A percentile compares a stretch with the other conserved stretches of the same genome.
Evolutionary conservation across 352 stramenopile genomes (phyloP).

Genomic region (Aphanomyces euteiches): DNA sequence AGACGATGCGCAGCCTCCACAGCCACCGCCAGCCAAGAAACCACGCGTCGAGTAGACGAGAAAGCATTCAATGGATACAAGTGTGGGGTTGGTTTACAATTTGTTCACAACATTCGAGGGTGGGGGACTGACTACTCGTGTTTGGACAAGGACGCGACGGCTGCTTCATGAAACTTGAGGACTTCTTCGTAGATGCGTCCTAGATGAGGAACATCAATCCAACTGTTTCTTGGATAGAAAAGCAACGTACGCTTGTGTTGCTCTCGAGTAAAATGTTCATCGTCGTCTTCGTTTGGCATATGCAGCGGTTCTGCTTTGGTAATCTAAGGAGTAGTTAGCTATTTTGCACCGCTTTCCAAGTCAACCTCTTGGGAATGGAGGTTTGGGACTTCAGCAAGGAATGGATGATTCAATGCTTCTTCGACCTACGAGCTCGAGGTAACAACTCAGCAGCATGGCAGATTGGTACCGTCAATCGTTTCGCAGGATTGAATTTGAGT

Average conservation of each 20-base stretch:
- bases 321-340: background rate
- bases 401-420: conserved; percentile 20
- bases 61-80: background rate
- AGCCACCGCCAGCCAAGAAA: background rate
- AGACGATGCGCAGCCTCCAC: background rate
- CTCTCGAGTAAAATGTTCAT: conserved; percentile 19
- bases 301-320: background rate
- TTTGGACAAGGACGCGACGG: background rate
- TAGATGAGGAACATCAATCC: background rate
- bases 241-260: conserved; percentile 14
- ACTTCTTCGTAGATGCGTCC: conserved; percentile 26
- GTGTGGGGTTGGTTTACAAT: background rate
- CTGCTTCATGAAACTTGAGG: conserved; percentile 18
- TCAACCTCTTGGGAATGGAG: conserved; percentile 11
- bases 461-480: conserved; percentile 14
- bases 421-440: background rate
- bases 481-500: conserved; percentile 28
- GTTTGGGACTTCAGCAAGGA: conserved; percentile 11
- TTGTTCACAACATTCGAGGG: no score
- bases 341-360: no score
- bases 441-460: background rate
- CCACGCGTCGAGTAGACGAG: background rate
- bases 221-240: background rate
- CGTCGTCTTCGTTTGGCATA: conserved; percentile 19
- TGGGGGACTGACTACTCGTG: no score